Evolutionary conservation across 139 green algal species (phyloP), one percentile per base, ranked within the genome.

Genomic region (Chlamydomonas incerta): DNA sequence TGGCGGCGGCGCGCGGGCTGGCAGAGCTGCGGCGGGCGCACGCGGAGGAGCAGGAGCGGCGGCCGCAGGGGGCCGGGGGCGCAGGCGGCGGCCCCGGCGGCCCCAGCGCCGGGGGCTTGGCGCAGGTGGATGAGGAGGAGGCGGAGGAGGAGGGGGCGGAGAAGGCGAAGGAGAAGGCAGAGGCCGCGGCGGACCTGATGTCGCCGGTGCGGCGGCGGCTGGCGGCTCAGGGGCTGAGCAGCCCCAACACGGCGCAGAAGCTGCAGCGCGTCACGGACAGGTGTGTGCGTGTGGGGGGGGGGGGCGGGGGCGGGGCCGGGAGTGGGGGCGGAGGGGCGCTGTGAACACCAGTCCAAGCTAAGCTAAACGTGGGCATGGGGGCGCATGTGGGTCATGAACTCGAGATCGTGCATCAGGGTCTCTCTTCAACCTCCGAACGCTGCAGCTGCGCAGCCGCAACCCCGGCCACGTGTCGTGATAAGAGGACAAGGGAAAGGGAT

Each of bases 201-300:
- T 83, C 75, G 4, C 75, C 75, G 4, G 60, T 83, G 50, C 75
- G 75, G 50, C 28, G 60, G 60, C 75, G 75, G 3, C 58, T 83
- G 35, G 75, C 60, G 35, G 75, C 75, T 21, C 75, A 83, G 62
- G 75, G 75, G 14, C 75, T 83, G 35, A 31, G 35, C n/a, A 83
- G 75, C 75, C 75, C 75, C 1, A 37, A 62, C 60, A 83, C 75
- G 8, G 75, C 62, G 28, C 24, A 62, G 37, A 83, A 83, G 60
- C 60, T 83, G 28, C 4, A 57, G 37, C 14, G 60, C 11, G 3
- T 83, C 29, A 72, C 31, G 21, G 75, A 83, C 4, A 73, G 75
- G 75, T 41, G 57, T 0, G 72, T 5, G 41, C 41, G 8, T 5
- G 41, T 8, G 41, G 5, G n/a, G n/a, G n/a, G n/a, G n/a, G n/a